phyloP scores from a whole-genome alignment of 2,329 filamentous ascomycete genomes.

The Paramyrothecium sp. region DNA sequence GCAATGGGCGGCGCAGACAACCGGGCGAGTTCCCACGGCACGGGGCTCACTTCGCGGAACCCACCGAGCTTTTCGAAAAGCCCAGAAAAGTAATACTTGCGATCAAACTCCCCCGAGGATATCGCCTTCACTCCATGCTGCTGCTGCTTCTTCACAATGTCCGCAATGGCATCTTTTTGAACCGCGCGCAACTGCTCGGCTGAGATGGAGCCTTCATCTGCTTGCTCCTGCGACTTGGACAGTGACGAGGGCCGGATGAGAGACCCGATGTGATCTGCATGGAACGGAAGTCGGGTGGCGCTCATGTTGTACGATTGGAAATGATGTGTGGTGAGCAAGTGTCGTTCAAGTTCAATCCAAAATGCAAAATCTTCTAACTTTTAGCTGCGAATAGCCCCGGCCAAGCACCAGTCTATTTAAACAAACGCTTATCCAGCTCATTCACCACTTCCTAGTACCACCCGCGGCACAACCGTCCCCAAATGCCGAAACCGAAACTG shows the following conservation, averaged over 20 bases:
- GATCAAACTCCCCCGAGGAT: constrained; percentile 67
- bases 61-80: constrained; percentile 46
- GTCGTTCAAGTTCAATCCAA: background rate
- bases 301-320: constrained; percentile 9
- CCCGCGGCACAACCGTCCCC: background rate
- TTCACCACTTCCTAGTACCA: too few species aligned
- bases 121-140: constrained; percentile 61
- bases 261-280: constrained; percentile 72
- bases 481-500: background rate
- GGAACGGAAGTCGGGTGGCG: constrained; percentile 50
- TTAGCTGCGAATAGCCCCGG: too few species aligned
- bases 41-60: constrained; percentile 35
- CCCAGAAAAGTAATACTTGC: constrained; percentile 47
- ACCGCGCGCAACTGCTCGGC: constrained; percentile 46
- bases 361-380: too few species aligned
- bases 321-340: background rate
- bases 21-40: constrained; percentile 35
- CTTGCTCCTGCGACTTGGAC: constrained; percentile 46
- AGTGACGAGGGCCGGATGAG: constrained; percentile 65
- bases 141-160: constrained; percentile 64
- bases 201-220: constrained; percentile 46
- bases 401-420: too few species aligned
- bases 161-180: constrained; percentile 62
- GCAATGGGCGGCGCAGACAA: constrained; percentile 36
- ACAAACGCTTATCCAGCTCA: too few species aligned